Conservation (phyloP, 2,329 filamentous ascomycete genomes). For the Aspergillus sp. region DNA sequence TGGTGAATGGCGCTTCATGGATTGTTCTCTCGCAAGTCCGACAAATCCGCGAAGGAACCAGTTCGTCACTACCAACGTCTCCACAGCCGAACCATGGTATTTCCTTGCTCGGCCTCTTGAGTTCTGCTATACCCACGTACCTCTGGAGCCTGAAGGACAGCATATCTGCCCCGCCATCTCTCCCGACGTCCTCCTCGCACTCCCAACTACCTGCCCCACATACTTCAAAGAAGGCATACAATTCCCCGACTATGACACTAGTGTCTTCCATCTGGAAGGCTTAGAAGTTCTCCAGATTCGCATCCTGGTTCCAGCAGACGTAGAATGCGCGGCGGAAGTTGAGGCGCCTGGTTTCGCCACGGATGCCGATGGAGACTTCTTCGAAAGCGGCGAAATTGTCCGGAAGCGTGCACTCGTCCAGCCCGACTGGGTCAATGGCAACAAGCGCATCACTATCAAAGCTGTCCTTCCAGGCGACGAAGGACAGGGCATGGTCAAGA, state of each 20-base stretch:
- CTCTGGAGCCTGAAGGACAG: constrained; percentile 83
- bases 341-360: constrained; percentile 80
- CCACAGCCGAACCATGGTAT: constrained; percentile 84
- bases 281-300: constrained; percentile 92
- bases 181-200: constrained; percentile 80
- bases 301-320: constrained; percentile 82
- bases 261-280: constrained; percentile 81
- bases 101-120: constrained; percentile 89
- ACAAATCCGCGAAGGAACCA: constrained; percentile 79
- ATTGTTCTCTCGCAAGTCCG: constrained; percentile 88
- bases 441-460: constrained; percentile 93
- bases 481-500: constrained; percentile 81
- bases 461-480: constrained; percentile 90
- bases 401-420: constrained; percentile 88
- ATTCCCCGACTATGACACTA: constrained; percentile 89
- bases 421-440: constrained; percentile 84
- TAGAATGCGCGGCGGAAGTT: constrained; percentile 91
- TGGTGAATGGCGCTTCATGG: constrained; percentile 94
- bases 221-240: constrained; percentile 84
- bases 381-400: constrained; percentile 86
- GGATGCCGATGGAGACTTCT: constrained; percentile 87
- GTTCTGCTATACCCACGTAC: constrained; percentile 94
- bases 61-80: constrained; percentile 74
- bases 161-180: constrained; percentile 89
- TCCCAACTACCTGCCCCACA: constrained; percentile 83